These are phyloP conservation scores for Miamiensis avidus DNA, from an alignment of 169 alveolate genomes.

Conservation along the genomic window DNA sequence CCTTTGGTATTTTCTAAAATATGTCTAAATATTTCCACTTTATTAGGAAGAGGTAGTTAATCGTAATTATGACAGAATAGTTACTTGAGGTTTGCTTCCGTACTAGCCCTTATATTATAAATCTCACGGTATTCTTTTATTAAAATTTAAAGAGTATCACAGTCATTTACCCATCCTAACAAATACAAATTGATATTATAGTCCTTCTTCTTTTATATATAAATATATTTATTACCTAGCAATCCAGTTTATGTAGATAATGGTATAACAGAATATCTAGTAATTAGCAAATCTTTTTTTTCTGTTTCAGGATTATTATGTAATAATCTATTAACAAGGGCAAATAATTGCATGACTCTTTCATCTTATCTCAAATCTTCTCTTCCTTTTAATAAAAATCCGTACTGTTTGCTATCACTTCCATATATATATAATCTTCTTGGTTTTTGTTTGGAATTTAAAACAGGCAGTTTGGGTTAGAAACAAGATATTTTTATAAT, in stretches of 20 bases:
- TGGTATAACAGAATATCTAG: slow-evolving; percentile 89
- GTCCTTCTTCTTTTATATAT: too few relatives aligned
- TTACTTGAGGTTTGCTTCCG: slow-evolving; percentile 84
- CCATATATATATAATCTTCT: slow-evolving; percentile 90
- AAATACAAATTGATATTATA: too few relatives aligned
- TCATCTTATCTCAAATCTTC: slow-evolving; percentile 93
- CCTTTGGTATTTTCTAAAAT: slow-evolving; percentile 78
- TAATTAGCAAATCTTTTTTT: slow-evolving; percentile 77
- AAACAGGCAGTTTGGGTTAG: slow-evolving; percentile 73
- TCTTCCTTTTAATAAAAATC: slow-evolving; percentile 90
- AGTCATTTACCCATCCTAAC: slow-evolving; percentile 94
- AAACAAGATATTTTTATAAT: slow-evolving; percentile 69
- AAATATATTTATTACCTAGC: not conserved
- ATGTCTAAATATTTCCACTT: slow-evolving; percentile 84
- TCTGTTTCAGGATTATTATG: slow-evolving; percentile 78
- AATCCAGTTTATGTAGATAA: slow-evolving; percentile 91
- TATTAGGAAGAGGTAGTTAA: slow-evolving; percentile 75
- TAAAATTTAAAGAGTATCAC: slow-evolving; percentile 85
- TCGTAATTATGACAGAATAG: slow-evolving; percentile 73
- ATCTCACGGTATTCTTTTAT: slow-evolving; percentile 82
- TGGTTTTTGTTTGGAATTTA: slow-evolving; percentile 94
- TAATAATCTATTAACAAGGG: slow-evolving; percentile 72
- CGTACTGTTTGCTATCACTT: slow-evolving; percentile 77
- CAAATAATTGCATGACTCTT: slow-evolving; percentile 93
- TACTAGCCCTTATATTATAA: slow-evolving; percentile 77